Conservation (phyloP, 495 filamentous ascomycete species). For the Peziza echinospora region DNA sequence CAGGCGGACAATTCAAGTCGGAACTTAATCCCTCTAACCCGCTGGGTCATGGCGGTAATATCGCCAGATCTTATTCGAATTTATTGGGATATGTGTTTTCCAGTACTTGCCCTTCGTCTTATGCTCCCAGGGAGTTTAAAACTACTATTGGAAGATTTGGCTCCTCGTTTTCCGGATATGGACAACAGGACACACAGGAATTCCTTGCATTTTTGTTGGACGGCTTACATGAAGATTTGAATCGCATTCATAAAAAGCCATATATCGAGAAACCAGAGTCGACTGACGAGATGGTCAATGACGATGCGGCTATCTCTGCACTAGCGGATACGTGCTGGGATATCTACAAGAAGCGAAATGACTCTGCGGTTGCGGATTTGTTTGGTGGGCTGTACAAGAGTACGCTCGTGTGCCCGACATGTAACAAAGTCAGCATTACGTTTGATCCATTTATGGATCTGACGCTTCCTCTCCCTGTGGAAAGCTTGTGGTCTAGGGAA, state of each 20-base stretch:
- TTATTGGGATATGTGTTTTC: slow-evolving; percentile 55
- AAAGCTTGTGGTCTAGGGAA: slow-evolving; percentile 49
- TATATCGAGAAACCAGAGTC: slow-evolving; percentile 97
- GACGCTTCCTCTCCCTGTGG: slow-evolving; percentile 71
- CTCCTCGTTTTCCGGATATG: slow-evolving; percentile 75
- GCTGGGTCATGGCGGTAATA: slow-evolving; percentile 58
- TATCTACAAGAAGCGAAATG: slow-evolving; percentile 80
- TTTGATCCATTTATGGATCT: slow-evolving; percentile 95
- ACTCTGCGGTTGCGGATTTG: slow-evolving; percentile 81
- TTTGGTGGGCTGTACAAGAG: slow-evolving; percentile 98
- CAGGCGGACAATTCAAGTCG: slow-evolving; percentile 41
- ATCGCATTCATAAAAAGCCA: slow-evolving; percentile 81
- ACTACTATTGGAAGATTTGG: slow-evolving; percentile 54
- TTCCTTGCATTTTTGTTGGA: slow-evolving; percentile 93
- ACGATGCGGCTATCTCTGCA: slow-evolving; percentile 49
- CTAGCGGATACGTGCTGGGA: slow-evolving; percentile 77
- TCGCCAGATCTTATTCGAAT: slow-evolving; percentile 58
- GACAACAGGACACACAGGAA: slow-evolving; percentile 93
- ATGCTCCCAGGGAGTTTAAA: slow-evolving; percentile 62
- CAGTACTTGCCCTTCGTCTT: slow-evolving; percentile 33
- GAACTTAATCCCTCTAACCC: slow-evolving; percentile 73
- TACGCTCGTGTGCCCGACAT: slow-evolving; percentile 73
- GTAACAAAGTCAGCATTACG: slow-evolving; percentile 89
- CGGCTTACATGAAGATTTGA: slow-evolving; percentile 84
- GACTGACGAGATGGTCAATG: slow-evolving; percentile 81